A percentile compares a stretch with the other conserved stretches of the same genome.
Evolutionary conservation across 495 filamentous ascomycete genomes (phyloP).

Genomic region (Neurospora cerealis): DNA sequence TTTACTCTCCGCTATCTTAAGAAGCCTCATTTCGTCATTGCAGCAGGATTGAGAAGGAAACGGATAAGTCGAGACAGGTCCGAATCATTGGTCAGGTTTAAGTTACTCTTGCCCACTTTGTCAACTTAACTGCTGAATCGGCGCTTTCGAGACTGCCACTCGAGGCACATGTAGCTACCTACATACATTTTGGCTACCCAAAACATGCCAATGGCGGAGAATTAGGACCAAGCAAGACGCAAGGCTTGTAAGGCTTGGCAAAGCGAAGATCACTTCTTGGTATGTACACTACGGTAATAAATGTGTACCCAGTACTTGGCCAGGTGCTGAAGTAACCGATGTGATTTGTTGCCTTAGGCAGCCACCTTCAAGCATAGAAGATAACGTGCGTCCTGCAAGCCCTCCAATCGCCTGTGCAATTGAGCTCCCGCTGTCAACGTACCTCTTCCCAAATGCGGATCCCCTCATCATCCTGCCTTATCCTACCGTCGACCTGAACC

Average conservation of each 20-base stretch:
- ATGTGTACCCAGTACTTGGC: not conserved
- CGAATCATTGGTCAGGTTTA: not conserved
- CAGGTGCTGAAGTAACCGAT: not conserved
- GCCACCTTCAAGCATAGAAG: not conserved
- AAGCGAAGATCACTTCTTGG: not conserved
- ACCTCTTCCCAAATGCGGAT: not conserved
- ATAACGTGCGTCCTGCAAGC: not conserved
- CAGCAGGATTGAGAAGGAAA: too few species aligned
- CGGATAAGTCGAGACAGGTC: not conserved
- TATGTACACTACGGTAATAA: not conserved
- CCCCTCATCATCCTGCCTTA: not conserved
- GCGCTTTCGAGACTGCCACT: not conserved
- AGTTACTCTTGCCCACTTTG: not conserved
- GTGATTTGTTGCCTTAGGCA: not conserved
- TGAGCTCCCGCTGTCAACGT: not conserved
- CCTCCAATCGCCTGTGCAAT: not conserved
- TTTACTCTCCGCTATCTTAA: too few species aligned
- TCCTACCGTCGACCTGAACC: not conserved
- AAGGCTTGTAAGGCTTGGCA: not conserved
- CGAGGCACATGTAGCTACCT: not conserved
- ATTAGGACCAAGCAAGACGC: not conserved
- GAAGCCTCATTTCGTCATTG: too few species aligned
- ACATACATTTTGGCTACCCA: too few species aligned
- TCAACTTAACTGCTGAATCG: not conserved
- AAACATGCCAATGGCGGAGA: too few species aligned